These are phyloP conservation scores for Podosphaera fusca DNA, from an alignment of 2,329 filamentous ascomycete species.

Conservation along the genomic window DNA sequence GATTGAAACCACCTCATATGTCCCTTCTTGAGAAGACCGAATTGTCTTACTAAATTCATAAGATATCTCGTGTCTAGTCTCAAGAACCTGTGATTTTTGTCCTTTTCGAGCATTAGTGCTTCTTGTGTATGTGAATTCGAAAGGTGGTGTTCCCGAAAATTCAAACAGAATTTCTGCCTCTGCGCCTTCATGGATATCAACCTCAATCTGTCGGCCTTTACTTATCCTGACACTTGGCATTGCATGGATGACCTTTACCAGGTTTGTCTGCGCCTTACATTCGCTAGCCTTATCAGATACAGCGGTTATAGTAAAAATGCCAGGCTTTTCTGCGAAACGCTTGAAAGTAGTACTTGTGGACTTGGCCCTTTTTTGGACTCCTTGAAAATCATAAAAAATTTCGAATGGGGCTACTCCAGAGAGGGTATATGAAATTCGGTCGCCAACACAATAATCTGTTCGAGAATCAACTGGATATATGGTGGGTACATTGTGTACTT, in stretches of 20 bases:
- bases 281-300: conserved; percentile 73
- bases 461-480: conserved; percentile 73
- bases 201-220: conserved; percentile 54
- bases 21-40: conserved; percentile 76
- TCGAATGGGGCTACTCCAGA: conserved; percentile 83
- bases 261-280: conserved; percentile 57
- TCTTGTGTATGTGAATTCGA: conserved; percentile 92
- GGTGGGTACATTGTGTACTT: conserved; percentile 78
- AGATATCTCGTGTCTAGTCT: conserved; percentile 73
- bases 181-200: conserved; percentile 92
- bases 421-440: conserved; percentile 77
- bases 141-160: conserved; percentile 86
- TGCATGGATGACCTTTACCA: conserved; percentile 69
- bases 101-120: conserved; percentile 64
- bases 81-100: conserved; percentile 57
- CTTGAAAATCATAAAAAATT: conserved; percentile 76
- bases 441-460: conserved; percentile 82
- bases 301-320: conserved; percentile 67
- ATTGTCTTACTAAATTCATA: conserved; percentile 63
- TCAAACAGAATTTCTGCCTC: conserved; percentile 85
- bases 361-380: conserved; percentile 53
- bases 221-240: conserved; percentile 82
- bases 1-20: conserved; percentile 91
- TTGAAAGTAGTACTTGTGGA: conserved; percentile 66
- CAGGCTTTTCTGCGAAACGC: conserved; percentile 77